These are phyloP conservation scores for Neurospora sp. DNA, from an alignment of 495 filamentous ascomycete species.

Conservation along the genomic window DNA sequence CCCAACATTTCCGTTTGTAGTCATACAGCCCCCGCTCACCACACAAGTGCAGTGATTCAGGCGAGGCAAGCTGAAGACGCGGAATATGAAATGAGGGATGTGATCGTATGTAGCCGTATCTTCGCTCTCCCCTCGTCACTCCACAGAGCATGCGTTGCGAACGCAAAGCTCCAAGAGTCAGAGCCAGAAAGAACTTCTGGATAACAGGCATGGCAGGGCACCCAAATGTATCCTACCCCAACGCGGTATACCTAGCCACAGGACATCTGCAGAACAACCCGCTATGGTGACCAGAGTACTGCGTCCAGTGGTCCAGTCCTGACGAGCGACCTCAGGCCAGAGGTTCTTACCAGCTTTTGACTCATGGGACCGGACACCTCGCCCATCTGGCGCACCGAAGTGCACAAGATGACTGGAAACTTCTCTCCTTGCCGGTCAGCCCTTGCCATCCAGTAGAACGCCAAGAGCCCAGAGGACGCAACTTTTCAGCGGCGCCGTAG, in stretches of 20 bases:
- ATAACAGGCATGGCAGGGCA: conserved; percentile 21
- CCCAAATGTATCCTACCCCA: conserved; percentile 11
- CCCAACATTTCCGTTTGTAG: conserved; percentile 29
- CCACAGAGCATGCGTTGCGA: conserved; percentile 10
- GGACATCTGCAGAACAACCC: conserved; percentile 37
- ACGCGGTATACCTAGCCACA: conserved; percentile 22
- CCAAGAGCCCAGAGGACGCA: conserved; percentile 10
- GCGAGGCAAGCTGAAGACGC: conserved; percentile 26
- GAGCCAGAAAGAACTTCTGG: not conserved
- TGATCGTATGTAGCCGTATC: conserved; percentile 34
- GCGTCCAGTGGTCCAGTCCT: conserved; percentile 46
- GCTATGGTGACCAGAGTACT: conserved; percentile 44
- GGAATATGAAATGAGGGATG: conserved; percentile 12
- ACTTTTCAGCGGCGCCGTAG: conserved; percentile 32
- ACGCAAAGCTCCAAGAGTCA: not conserved
- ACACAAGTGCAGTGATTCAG: conserved; percentile 27
- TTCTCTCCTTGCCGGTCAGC: conserved; percentile 29
- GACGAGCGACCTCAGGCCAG: conserved; percentile 53
- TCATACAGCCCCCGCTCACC: conserved; percentile 29
- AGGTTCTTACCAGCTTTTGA: conserved; percentile 50
- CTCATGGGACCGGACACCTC: conserved; percentile 43
- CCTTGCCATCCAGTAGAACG: conserved; percentile 12
- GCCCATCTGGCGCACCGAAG: conserved; percentile 23
- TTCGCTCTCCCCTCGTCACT: conserved; percentile 29
- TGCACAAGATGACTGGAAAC: conserved; percentile 30